Percentiles rank a stretch among this genome's conserved stretches.
phyloP scores from a whole-genome alignment of 2,329 filamentous ascomycete genomes.

The Fusarium setosum region DNA sequence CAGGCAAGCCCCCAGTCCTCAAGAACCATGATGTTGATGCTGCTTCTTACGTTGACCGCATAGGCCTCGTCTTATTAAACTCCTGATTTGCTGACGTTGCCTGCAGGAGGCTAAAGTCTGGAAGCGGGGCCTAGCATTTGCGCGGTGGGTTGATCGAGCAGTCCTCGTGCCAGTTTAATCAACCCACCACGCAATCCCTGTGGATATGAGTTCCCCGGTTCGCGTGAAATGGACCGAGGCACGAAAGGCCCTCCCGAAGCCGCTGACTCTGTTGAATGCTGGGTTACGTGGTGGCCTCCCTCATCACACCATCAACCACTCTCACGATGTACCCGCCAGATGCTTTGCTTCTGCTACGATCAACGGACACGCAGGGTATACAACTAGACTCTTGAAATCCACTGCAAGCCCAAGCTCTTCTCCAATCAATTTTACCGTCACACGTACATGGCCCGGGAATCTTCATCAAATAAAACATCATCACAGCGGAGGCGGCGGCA shows the following conservation, averaged over 20 bases:
- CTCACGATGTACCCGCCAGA: neutral
- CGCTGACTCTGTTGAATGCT: neutral
- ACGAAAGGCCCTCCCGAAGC: neutral
- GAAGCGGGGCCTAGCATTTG: neutral
- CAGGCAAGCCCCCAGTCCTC: neutral
- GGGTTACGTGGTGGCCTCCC: neutral
- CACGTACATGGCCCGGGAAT: neutral
- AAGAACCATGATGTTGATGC: neutral
- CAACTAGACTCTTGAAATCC: neutral
- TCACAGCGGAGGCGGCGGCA: neutral
- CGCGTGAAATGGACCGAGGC: neutral
- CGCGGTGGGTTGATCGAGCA: neutral
- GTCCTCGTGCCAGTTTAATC: neutral
- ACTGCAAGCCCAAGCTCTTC: neutral
- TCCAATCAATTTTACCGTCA: neutral
- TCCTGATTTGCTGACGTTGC: slow-evolving; percentile 8
- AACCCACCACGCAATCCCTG: neutral
- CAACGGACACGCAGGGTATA: neutral
- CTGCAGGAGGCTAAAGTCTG: neutral
- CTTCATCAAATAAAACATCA: neutral
- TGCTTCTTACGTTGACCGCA: slow-evolving; percentile 4
- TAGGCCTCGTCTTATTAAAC: neutral
- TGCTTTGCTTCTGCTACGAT: neutral
- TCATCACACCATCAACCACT: neutral
- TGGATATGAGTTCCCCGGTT: neutral